Conservation (phyloP, 2,329 filamentous ascomycete genomes). For the Nigrograna mackinnonii region DNA sequence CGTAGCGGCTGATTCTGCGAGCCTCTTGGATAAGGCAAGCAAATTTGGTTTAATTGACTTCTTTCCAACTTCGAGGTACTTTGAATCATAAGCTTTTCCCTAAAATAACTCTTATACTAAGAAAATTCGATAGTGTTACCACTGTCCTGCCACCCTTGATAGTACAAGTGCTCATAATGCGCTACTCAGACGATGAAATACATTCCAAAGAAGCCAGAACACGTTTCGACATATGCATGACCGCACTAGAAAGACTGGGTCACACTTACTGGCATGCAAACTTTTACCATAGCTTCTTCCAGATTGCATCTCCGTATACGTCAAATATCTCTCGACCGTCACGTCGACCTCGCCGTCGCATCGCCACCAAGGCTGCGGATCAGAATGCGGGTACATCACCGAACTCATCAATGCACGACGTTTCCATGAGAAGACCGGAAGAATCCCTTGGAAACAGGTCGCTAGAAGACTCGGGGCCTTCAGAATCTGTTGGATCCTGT, state of each 20-base stretch:
- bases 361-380: neutral
- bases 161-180: neutral
- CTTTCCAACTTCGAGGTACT: neutral
- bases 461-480: neutral
- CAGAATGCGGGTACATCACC: neutral
- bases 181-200: neutral
- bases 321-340: neutral
- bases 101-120: neutral
- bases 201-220: neutral
- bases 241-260: neutral
- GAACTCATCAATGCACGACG: no score
- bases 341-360: neutral
- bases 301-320: neutral
- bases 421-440: no score
- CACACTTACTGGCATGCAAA: neutral
- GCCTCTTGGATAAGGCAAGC: neutral
- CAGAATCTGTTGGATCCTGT: neutral
- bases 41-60: neutral
- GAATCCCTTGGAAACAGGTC: no score
- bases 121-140: neutral
- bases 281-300: neutral
- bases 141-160: neutral
- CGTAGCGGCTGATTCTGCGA: neutral
- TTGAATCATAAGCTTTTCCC: neutral
- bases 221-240: neutral